Evolutionary conservation across 768 basidiomycete species (phyloP), one percentile per base, ranked within the genome.

Genomic region (Russula sp.): DNA sequence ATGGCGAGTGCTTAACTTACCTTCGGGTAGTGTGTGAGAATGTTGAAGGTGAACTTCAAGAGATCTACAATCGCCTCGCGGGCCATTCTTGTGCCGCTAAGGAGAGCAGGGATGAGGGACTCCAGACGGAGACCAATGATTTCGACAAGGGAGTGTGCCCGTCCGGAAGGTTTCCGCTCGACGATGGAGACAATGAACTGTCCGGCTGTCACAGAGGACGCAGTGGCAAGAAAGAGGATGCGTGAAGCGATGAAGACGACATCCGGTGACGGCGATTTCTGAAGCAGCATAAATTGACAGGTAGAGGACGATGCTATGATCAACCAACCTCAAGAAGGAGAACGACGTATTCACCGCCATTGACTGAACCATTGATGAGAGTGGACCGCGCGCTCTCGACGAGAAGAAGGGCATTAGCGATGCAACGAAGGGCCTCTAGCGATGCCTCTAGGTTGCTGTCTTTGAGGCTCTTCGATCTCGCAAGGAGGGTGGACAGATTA

Each of bases 11-110:
- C 6, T 20, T 8, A 20, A 72, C 76, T 34, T 51, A 89, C 89
- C 79, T 87, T 91, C 5, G 92, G 92, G 74, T 92, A 94, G 72
- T 90, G 88, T 48, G 85, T 73, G 57, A 92, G 78, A 34, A 96
- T 73, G 73, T 96, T 94, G 75, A 92, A 94, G 3, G 83, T 78
- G 53, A 94, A 80, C 72, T 98, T 98, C 61, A 98, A 80, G 28
- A 94, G 72, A 73, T 98, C 94, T 4, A 83, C 81, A 77, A 89
- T 81, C 2, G 94, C 92, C 61, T 92, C 90, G 68, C 80, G 81
- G 34, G 84, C 78, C 76, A 84, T 79, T 66, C 81, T 78, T 22
- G 80, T 71, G 62, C 84, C 81, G 46, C 77, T 75, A 48, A 84
- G 78, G 63, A 88, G 77, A 55, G 74, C 76, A 48, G 72, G 74